These are phyloP conservation scores for Cryomyces minteri DNA, from an alignment of 495 filamentous ascomycete genomes.

Conservation along the genomic window DNA sequence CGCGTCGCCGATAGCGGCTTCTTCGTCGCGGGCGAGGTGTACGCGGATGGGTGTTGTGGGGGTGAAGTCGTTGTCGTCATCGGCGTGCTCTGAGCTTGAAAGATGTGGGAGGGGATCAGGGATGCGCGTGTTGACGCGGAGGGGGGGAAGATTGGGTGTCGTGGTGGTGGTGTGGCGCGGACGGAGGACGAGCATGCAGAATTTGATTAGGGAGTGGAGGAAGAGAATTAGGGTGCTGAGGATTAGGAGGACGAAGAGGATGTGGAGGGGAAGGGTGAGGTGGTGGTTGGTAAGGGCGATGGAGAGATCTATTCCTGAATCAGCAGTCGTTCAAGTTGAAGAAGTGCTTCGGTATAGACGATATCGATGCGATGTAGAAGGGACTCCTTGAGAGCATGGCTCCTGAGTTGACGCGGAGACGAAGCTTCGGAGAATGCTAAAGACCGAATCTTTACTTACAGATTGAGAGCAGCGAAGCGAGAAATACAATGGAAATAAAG, in stretches of 20 bases:
- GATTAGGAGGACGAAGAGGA: constrained; percentile 60
- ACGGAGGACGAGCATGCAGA: constrained; percentile 42
- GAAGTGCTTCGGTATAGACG: neutral
- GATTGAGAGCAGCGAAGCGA: constrained; percentile 9
- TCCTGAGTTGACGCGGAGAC: no score
- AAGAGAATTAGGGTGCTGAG: constrained; percentile 57
- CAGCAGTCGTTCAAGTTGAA: neutral
- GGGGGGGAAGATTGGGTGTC: constrained; percentile 3
- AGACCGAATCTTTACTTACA: constrained; percentile 3
- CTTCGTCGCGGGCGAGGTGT: constrained; percentile 18
- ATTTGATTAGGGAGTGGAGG: constrained; percentile 54
- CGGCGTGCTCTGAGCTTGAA: no score
- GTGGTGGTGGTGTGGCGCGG: constrained; percentile 16
- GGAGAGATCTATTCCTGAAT: constrained; percentile 37
- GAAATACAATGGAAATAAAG: constrained; percentile 12
- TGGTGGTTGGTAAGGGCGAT: constrained; percentile 39
- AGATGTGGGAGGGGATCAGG: no score
- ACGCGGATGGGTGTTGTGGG: constrained; percentile 20
- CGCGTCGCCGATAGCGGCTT: constrained; percentile 3
- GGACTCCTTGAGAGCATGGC: no score
- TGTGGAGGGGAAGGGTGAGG: constrained; percentile 43
- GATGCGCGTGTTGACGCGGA: neutral
- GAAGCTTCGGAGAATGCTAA: no score
- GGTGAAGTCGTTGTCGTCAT: constrained; percentile 14
- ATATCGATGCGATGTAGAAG: neutral